These are phyloP conservation scores for Gelatoporia subvermispora DNA, from an alignment of 768 basidiomycete genomes.

Conservation along the genomic window DNA sequence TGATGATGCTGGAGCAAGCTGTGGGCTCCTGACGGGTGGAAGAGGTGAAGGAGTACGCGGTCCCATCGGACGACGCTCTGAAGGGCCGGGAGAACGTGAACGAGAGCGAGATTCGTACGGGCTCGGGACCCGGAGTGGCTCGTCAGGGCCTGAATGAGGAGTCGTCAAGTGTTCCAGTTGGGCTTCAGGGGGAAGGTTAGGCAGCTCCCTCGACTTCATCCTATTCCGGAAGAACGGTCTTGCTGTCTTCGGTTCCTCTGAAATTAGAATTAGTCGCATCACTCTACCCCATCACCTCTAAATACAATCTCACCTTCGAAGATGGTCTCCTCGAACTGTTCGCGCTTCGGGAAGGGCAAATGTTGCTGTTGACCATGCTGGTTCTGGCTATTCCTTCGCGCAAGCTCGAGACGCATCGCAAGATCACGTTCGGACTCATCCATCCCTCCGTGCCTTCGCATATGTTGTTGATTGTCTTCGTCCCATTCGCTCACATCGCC, in stretches of 20 bases:
- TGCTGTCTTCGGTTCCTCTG: slow-evolving; percentile 55
- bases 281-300: background rate
- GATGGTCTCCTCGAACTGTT: slow-evolving; percentile 59
- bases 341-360: slow-evolving; percentile 37
- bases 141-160: slow-evolving; percentile 40
- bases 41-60: slow-evolving; percentile 74
- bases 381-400: slow-evolving; percentile 77
- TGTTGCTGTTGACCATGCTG: slow-evolving; percentile 48
- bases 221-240: slow-evolving; percentile 50
- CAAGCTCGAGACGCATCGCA: slow-evolving; percentile 72
- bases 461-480: slow-evolving; percentile 28
- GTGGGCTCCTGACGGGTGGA: slow-evolving; percentile 41
- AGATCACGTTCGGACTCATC: slow-evolving; percentile 77
- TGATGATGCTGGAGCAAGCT: slow-evolving; percentile 36
- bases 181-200: slow-evolving; percentile 27
- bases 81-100: slow-evolving; percentile 42
- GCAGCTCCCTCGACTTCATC: slow-evolving; percentile 15
- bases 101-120: slow-evolving; percentile 1
- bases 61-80: slow-evolving; percentile 61
- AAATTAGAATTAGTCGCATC: slow-evolving; percentile 5
- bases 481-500: slow-evolving; percentile 41
- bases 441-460: slow-evolving; percentile 32
- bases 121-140: slow-evolving; percentile 25
- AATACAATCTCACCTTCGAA: slow-evolving; percentile 63
- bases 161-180: slow-evolving; percentile 39